Conservation (phyloP, 2,329 filamentous ascomycete species). For the Atkinsonella texensis region DNA sequence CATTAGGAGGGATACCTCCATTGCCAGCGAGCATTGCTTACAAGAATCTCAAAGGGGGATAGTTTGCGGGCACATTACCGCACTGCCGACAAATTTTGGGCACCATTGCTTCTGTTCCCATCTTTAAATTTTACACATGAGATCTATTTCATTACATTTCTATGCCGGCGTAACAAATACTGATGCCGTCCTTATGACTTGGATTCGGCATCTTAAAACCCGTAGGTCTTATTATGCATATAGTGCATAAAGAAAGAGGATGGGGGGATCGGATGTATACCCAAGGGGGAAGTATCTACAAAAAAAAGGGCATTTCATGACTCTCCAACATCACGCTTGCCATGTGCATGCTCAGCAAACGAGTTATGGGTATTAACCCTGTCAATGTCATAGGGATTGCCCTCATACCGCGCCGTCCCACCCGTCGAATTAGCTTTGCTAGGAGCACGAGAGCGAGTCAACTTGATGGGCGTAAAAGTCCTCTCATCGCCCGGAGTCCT, state of each 20-base stretch:
- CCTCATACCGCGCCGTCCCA: not conserved
- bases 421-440: not conserved
- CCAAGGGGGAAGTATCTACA: too few species aligned
- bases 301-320: not conserved
- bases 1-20: too few species aligned
- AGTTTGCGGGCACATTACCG: not conserved
- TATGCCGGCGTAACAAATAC: not conserved
- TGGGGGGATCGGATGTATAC: not conserved
- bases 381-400: slow-evolving; percentile 6
- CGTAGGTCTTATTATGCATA: not conserved
- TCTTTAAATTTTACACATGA: not conserved
- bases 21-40: too few species aligned
- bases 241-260: not conserved
- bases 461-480: not conserved
- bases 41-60: too few species aligned
- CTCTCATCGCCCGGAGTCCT: not conserved
- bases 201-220: not conserved
- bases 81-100: not conserved
- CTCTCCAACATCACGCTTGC: not conserved
- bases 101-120: not conserved
- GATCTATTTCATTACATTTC: not conserved
- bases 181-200: not conserved
- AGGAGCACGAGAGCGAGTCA: not conserved
- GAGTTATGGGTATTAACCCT: slow-evolving; percentile 4
- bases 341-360: not conserved